phyloP scores from a whole-genome alignment of 2,329 filamentous ascomycete species.

The Diaporthe velutina region DNA sequence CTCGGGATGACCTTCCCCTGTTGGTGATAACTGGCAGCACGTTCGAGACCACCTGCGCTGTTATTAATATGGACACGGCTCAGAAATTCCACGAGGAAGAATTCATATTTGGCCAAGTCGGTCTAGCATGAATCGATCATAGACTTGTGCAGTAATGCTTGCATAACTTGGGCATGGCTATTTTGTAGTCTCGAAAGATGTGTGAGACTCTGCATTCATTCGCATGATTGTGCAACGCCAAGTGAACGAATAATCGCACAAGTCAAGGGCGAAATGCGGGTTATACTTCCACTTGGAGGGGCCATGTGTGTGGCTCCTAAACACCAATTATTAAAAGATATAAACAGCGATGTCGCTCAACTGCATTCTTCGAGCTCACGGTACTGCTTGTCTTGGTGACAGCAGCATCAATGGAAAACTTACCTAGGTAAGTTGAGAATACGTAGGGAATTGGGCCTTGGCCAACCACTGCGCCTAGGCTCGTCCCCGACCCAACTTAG shows the following conservation, averaged over 20 bases:
- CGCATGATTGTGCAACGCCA: neutral
- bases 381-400: too few species aligned
- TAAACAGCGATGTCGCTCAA: neutral
- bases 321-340: neutral
- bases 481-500: constrained; percentile 29
- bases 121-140: too few species aligned
- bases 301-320: neutral
- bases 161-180: neutral
- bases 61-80: neutral
- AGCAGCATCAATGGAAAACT: neutral
- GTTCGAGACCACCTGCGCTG: neutral
- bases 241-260: neutral
- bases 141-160: neutral
- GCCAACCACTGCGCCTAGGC: neutral
- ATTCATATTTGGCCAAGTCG: neutral
- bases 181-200: neutral
- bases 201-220: neutral
- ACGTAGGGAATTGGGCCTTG: neutral
- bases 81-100: neutral
- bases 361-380: too few species aligned
- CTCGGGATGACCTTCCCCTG: neutral
- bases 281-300: neutral
- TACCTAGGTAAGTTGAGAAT: neutral
- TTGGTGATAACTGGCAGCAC: neutral
- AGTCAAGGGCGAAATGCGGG: too few species aligned